phyloP scores from a whole-genome alignment of 108 stramenopile genomes.

The Fragilaria radians region DNA sequence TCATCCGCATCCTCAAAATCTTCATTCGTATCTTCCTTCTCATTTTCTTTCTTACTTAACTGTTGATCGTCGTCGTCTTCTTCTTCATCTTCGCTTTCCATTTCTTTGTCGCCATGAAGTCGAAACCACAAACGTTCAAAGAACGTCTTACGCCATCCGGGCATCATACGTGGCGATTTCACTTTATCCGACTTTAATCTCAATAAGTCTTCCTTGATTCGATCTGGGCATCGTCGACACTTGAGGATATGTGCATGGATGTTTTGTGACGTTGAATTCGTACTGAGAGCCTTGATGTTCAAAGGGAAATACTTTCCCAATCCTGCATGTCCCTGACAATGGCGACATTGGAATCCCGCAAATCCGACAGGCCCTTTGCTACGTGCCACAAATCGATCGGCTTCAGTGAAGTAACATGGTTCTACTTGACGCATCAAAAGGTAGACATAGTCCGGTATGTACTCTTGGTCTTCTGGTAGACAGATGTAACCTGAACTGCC shows the following conservation, averaged over 20 bases:
- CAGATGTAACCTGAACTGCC: conserved; percentile 28
- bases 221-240: conserved; percentile 46
- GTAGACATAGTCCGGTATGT: conserved; percentile 54
- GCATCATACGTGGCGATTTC: conserved; percentile 34
- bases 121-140: conserved; percentile 59
- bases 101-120: conserved; percentile 29
- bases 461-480: conserved; percentile 30
- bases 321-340: conserved; percentile 63
- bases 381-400: conserved; percentile 63
- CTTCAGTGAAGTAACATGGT: conserved; percentile 49
- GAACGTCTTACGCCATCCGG: conserved; percentile 59
- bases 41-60: too few relatives aligned
- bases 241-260: conserved; percentile 61
- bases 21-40: too few relatives aligned
- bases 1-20: too few relatives aligned
- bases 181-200: conserved; percentile 43
- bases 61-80: too few relatives aligned
- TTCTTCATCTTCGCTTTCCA: too few relatives aligned
- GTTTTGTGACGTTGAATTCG: conserved; percentile 61
- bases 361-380: conserved; percentile 53
- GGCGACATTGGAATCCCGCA: conserved; percentile 64
- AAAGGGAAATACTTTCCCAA: conserved; percentile 66
- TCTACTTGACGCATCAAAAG: conserved; percentile 58
- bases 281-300: conserved; percentile 36
- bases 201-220: conserved; percentile 38